These are phyloP conservation scores for Terana coerulea DNA, from an alignment of 768 basidiomycete species.

Conservation along the genomic window DNA sequence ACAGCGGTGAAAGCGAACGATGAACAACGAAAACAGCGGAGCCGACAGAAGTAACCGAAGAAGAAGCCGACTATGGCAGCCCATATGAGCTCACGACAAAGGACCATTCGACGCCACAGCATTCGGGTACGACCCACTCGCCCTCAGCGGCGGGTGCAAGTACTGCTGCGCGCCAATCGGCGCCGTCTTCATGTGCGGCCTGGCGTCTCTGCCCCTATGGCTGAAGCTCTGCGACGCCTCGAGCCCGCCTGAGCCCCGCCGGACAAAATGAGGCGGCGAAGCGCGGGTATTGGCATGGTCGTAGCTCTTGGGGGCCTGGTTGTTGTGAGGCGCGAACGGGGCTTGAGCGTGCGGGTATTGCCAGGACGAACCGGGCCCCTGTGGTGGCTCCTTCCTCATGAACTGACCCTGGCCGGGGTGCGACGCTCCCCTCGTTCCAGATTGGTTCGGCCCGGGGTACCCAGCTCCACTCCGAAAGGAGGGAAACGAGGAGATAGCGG, in stretches of 20 bases:
- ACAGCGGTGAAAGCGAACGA: no score
- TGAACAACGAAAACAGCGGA: no score
- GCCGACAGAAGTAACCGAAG: no score
- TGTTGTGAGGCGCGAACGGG: background rate
- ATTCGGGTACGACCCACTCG: slow-evolving; percentile 2
- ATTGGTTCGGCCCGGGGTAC: no score
- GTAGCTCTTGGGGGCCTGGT: background rate
- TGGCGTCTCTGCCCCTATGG: background rate
- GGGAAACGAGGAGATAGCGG: no score
- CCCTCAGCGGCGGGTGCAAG: background rate
- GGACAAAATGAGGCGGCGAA: background rate
- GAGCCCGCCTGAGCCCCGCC: background rate
- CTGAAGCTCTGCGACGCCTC: background rate
- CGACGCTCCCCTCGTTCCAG: no score
- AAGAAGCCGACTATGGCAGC: background rate
- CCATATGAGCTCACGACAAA: background rate
- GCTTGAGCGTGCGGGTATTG: background rate
- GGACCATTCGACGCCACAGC: background rate
- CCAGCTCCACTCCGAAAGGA: no score
- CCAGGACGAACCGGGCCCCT: background rate
- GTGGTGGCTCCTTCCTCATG: no score
- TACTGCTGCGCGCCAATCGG: background rate
- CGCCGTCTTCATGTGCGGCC: background rate
- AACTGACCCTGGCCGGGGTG: no score
- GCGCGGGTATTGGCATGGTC: background rate